Conservation (phyloP, 495 filamentous ascomycete genomes). For the Penicillium verhagenii region DNA sequence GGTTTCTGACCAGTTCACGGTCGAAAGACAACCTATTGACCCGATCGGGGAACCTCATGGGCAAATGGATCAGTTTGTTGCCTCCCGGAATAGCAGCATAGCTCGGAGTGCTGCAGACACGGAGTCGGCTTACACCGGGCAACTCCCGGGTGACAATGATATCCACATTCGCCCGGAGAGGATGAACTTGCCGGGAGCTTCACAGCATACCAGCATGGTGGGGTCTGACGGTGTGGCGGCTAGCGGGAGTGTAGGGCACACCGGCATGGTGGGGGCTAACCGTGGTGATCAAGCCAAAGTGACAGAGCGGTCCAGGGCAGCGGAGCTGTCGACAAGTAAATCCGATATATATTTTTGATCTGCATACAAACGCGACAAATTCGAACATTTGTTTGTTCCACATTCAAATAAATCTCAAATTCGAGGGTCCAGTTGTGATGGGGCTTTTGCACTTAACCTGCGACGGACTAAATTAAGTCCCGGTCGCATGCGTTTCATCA, state of each 20-base stretch:
- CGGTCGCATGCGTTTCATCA: not conserved
- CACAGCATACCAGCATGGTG: not conserved
- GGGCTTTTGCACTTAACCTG: conserved; percentile 15
- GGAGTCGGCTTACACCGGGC: conserved; percentile 12
- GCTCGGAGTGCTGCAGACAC: conserved; percentile 2
- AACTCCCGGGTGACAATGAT: conserved; percentile 7
- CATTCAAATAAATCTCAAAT: too few species aligned
- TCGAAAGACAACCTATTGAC: conserved; percentile 2
- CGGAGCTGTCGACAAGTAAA: conserved; percentile 18
- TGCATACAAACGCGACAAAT: too few species aligned
- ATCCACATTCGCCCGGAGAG: conserved; percentile 3
- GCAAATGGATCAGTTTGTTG: not conserved
- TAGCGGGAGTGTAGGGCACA: not conserved
- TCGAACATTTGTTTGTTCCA: too few species aligned
- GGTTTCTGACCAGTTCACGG: conserved; percentile 18
- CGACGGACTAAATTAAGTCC: conserved; percentile 9
- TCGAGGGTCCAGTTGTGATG: not conserved
- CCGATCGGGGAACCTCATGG: not conserved
- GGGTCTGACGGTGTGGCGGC: not conserved
- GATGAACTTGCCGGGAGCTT: conserved; percentile 9
- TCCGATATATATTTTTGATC: conserved; percentile 27
- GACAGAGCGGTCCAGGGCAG: conserved; percentile 5
- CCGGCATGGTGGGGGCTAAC: not conserved
- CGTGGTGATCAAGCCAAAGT: not conserved
- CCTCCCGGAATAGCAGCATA: not conserved